A percentile compares a stretch with the other conserved stretches of the same genome.
Evolutionary conservation across 805 yeast genomes (phyloP).

Genomic region (Metschnikowia sp.): DNA sequence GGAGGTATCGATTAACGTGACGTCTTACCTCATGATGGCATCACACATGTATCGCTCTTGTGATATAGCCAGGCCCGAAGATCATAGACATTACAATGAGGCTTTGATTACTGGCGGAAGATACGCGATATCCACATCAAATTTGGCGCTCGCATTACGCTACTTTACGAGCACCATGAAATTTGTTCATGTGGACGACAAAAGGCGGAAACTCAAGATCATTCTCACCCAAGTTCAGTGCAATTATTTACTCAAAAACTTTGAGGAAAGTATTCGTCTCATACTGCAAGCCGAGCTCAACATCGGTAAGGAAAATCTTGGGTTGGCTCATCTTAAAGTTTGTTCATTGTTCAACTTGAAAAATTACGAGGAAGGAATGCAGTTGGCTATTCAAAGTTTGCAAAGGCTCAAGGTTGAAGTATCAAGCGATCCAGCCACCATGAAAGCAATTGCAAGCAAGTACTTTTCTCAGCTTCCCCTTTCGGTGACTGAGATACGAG

Average conservation of each 20-base stretch:
- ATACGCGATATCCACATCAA: slow-evolving; percentile 42
- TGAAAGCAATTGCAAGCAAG: slow-evolving; percentile 18
- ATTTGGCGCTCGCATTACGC: slow-evolving; percentile 37
- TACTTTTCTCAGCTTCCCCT: slow-evolving; percentile 33
- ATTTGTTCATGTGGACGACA: slow-evolving; percentile 21
- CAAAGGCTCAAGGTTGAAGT: slow-evolving; percentile 34
- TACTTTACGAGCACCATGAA: slow-evolving; percentile 36
- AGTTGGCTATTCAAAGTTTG: slow-evolving; percentile 34
- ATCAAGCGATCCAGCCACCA: slow-evolving; percentile 23
- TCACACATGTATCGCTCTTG: slow-evolving; percentile 37
- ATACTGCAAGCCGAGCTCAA: slow-evolving; percentile 28
- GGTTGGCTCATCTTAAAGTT: slow-evolving; percentile 34
- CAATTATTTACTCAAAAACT: slow-evolving; percentile 25
- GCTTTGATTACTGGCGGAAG: slow-evolving; percentile 44
- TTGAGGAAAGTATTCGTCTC: slow-evolving; percentile 32
- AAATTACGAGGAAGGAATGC: slow-evolving; percentile 28
- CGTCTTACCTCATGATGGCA: slow-evolving; percentile 35
- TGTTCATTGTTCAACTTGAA: slow-evolving; percentile 33
- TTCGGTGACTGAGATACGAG: slow-evolving; percentile 37
- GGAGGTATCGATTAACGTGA: slow-evolving; percentile 15
- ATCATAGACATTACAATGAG: slow-evolving; percentile 33
- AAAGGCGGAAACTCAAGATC: slow-evolving; percentile 21
- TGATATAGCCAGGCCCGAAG: slow-evolving; percentile 31
- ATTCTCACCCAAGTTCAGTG: slow-evolving; percentile 34
- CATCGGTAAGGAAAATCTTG: slow-evolving; percentile 34